Evolutionary conservation across 2,329 filamentous ascomycete species (phyloP).

Genomic region (Pestalotiopsis fici): DNA sequence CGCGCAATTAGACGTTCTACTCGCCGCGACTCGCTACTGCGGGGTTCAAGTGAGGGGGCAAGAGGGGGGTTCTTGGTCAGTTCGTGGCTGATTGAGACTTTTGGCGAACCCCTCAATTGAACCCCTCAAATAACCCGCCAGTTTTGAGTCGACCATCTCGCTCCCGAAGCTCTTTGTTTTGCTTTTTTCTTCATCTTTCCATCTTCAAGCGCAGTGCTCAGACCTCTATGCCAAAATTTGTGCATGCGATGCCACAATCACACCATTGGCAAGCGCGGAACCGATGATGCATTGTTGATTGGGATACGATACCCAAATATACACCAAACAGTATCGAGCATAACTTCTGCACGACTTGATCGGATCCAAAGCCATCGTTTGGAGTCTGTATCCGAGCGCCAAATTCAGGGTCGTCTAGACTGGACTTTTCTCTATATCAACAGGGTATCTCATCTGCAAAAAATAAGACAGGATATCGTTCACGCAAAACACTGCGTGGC

Average conservation of each 20-base stretch:
- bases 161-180: not conserved
- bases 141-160: not conserved
- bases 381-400: not conserved
- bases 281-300: not conserved
- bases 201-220: not conserved
- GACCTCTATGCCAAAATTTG: not conserved
- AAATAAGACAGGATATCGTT: not conserved
- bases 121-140: not conserved
- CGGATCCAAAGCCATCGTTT: not conserved
- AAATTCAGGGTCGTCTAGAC: not conserved
- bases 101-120: slow-evolving; percentile 2
- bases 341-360: not conserved
- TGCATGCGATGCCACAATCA: not conserved
- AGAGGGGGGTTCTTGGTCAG: not conserved
- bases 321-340: not conserved
- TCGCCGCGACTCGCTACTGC: not conserved
- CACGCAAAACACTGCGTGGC: not conserved
- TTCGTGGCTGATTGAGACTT: not conserved
- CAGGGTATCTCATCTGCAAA: not conserved
- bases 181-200: not conserved
- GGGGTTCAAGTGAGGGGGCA: slow-evolving; percentile 2
- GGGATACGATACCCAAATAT: not conserved
- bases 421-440: not conserved
- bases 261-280: not conserved
- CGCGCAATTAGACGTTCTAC: not conserved